Percentiles rank a stretch among this genome's conserved stretches.
Evolutionary conservation across 108 stramenopile genomes (phyloP).

Genomic region (Mediolabrus comicus): DNA sequence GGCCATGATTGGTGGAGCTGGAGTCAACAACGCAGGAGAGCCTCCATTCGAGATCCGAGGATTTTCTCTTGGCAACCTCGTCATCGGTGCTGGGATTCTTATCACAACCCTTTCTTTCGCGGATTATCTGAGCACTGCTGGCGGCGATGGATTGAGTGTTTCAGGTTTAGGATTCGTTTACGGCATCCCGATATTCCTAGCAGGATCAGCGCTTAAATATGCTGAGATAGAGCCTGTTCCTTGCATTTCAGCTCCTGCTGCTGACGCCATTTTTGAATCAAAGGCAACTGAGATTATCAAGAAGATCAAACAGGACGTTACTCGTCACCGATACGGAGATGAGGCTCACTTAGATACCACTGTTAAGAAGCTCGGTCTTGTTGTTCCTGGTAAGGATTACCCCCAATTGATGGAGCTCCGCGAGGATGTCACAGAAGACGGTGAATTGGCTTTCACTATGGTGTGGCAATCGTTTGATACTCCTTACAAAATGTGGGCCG

Average conservation of each 20-base stretch:
- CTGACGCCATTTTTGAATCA: conserved; percentile 69
- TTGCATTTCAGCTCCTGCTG: conserved; percentile 52
- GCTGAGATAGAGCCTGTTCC: conserved; percentile 96
- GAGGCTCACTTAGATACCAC: conserved; percentile 98
- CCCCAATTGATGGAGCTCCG: conserved; percentile 91
- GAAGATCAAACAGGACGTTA: conserved; percentile 95
- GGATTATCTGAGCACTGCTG: conserved; percentile 87
- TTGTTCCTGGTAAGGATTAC: conserved; percentile 92
- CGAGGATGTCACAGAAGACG: conserved; percentile 68
- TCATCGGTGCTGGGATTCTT: conserved; percentile 72
- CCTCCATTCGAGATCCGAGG: conserved; percentile 99
- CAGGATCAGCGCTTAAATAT: conserved; percentile 94
- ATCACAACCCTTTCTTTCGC: conserved; percentile 85
- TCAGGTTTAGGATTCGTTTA: conserved; percentile 96
- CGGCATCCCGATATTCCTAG: conserved; percentile 94
- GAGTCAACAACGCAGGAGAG: conserved; percentile 92
- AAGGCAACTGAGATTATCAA: conserved; percentile 90
- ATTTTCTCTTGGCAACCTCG: conserved; percentile 92
- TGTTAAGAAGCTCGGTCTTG: conserved; percentile 92
- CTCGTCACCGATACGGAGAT: conserved; percentile 97
- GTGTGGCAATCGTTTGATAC: conserved; percentile 93
- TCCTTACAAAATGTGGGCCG: conserved; percentile 97
- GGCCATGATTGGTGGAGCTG: conserved; percentile 93
- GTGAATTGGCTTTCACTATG: conserved; percentile 89
- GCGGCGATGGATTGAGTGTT: conserved; percentile 77